These are phyloP conservation scores for Kwoniella europaea DNA, from an alignment of 768 basidiomycete genomes.

Conservation along the genomic window DNA sequence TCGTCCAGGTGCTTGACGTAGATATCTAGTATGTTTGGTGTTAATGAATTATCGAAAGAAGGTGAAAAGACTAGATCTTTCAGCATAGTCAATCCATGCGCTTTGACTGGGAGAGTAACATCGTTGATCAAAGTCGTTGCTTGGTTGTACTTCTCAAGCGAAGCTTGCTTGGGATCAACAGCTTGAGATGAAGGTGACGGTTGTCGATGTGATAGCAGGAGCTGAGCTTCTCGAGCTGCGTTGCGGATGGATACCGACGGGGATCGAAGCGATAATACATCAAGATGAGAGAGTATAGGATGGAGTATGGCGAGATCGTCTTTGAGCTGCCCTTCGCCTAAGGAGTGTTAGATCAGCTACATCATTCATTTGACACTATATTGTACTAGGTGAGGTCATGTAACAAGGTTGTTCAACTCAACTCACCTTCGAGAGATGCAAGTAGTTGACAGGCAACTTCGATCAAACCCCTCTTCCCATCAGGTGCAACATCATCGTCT, in stretches of 20 bases:
- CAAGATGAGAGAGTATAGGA: slow-evolving; percentile 72
- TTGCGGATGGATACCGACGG: slow-evolving; percentile 64
- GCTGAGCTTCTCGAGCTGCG: slow-evolving; percentile 75
- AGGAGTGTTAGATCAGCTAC: not conserved
- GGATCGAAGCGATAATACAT: slow-evolving; percentile 64
- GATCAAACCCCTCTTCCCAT: slow-evolving; percentile 66
- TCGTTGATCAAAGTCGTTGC: slow-evolving; percentile 88
- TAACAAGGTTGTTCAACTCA: not conserved
- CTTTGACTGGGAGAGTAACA: slow-evolving; percentile 88
- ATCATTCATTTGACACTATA: not conserved
- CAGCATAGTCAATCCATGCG: slow-evolving; percentile 83
- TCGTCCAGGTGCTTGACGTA: slow-evolving; percentile 85
- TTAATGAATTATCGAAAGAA: slow-evolving; percentile 66
- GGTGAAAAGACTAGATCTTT: slow-evolving; percentile 68
- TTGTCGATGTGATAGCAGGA: slow-evolving; percentile 79
- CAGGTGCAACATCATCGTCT: slow-evolving; percentile 52
- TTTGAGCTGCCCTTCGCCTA: slow-evolving; percentile 50
- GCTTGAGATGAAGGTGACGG: slow-evolving; percentile 29
- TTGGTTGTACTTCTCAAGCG: slow-evolving; percentile 76
- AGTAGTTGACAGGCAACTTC: slow-evolving; percentile 58
- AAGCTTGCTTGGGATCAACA: not conserved
- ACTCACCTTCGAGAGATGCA: slow-evolving; percentile 80
- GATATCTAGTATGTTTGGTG: slow-evolving; percentile 82
- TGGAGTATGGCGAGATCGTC: slow-evolving; percentile 68
- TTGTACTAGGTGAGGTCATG: not conserved